Evolutionary conservation across 108 stramenopile species (phyloP).

Genomic region (Fragilaria radians): DNA sequence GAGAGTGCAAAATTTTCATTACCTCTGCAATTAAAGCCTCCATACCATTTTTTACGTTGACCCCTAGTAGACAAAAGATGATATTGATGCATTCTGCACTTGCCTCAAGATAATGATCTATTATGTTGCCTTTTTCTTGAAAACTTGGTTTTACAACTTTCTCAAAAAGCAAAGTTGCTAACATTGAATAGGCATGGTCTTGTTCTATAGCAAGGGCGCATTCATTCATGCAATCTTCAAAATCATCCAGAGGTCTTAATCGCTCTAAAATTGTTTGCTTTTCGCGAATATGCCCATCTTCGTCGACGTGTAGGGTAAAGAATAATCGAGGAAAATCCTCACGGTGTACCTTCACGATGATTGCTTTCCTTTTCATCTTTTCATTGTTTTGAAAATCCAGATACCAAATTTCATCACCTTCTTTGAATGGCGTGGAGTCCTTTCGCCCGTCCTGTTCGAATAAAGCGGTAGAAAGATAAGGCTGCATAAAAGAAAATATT

Average conservation of each 20-base stretch:
- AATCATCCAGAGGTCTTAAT: constrained; percentile 16
- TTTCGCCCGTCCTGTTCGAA: constrained; percentile 12
- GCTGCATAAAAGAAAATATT: background rate
- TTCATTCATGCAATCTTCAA: too few species aligned
- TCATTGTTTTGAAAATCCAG: constrained; percentile 36
- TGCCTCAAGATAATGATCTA: constrained; percentile 4
- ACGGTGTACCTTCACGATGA: constrained; percentile 57
- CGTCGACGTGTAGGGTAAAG: constrained; percentile 46
- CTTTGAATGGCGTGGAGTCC: constrained; percentile 9
- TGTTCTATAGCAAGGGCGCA: background rate
- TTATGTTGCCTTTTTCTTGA: background rate
- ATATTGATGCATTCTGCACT: constrained; percentile 46
- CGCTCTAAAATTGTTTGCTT: constrained; percentile 59
- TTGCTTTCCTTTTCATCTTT: constrained; percentile 22
- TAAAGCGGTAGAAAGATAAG: background rate
- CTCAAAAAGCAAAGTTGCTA: constrained; percentile 24
- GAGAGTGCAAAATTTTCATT: constrained; percentile 26
- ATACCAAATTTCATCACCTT: constrained; percentile 65
- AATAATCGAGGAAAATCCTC: constrained; percentile 63
- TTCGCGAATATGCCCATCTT: constrained; percentile 28
- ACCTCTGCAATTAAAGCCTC: constrained; percentile 59
- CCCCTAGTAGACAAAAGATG: constrained; percentile 48
- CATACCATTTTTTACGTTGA: constrained; percentile 41
- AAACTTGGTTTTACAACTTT: constrained; percentile 27
- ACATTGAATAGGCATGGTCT: too few species aligned